Conservation (phyloP, 2,329 filamentous ascomycete species). For the Microcyclosporella mali region DNA sequence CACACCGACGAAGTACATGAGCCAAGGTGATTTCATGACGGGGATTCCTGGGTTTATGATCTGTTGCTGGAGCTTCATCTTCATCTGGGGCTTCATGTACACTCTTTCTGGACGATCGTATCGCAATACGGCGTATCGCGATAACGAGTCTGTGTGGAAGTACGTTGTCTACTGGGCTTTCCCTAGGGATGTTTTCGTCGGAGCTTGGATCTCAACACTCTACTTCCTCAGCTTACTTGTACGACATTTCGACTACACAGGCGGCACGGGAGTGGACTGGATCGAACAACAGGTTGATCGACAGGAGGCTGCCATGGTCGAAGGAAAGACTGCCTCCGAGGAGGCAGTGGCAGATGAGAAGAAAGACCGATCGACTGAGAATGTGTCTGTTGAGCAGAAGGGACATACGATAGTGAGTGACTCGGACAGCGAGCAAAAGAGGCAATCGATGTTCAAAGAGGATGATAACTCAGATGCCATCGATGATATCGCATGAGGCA, state of each 20-base stretch:
- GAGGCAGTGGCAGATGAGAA: no score
- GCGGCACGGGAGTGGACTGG: not conserved
- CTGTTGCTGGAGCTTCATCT: not conserved
- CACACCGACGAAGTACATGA: not conserved
- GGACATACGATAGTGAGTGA: no score
- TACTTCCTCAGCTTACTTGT: not conserved
- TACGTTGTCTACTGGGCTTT: not conserved
- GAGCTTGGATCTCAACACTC: not conserved
- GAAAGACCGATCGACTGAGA: no score
- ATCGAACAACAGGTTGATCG: not conserved
- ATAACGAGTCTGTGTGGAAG: not conserved
- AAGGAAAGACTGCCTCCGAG: no score
- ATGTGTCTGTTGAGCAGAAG: no score
- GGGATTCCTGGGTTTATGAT: not conserved
- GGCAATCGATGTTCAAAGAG: no score
- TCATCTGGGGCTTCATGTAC: not conserved
- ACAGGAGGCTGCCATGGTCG: not conserved
- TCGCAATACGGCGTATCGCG: not conserved
- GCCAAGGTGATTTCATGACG: not conserved
- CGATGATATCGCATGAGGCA: no score
- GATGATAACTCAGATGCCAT: no score
- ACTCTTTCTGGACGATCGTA: not conserved
- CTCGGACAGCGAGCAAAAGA: no score
- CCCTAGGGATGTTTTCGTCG: not conserved
- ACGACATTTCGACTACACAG: not conserved